Percentiles rank a stretch among this genome's conserved stretches.
phyloP scores from a whole-genome alignment of 225 moss, liverwort and hornwort species.

The Thuidium tamariscinum region DNA sequence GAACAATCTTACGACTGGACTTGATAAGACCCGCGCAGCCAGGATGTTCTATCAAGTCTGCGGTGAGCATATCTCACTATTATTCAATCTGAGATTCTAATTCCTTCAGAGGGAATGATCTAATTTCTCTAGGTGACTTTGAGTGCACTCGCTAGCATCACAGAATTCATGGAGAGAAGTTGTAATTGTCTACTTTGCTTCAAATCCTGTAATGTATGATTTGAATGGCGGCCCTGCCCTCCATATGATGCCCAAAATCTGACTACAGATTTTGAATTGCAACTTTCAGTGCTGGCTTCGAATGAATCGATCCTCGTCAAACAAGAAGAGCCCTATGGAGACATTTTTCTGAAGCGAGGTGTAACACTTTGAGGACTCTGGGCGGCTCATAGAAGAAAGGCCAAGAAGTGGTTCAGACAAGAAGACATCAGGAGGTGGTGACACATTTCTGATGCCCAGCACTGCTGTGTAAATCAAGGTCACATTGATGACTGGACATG shows the following conservation, averaged over 20 bases:
- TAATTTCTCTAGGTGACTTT: neutral
- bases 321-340: constrained; percentile 41
- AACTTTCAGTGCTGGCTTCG: constrained; percentile 34
- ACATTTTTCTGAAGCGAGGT: constrained; percentile 27
- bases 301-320: constrained; percentile 33
- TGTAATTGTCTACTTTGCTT: neutral
- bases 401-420: neutral
- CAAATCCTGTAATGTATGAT: neutral
- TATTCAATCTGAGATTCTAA: neutral
- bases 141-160: neutral
- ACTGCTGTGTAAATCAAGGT: neutral
- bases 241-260: neutral
- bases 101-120: neutral
- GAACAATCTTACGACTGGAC: constrained; percentile 28
- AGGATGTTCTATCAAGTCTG: constrained; percentile 50
- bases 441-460: neutral
- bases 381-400: neutral
- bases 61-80: constrained; percentile 6
- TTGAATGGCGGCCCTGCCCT: neutral
- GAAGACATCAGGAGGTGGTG: neutral
- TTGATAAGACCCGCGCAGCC: constrained; percentile 39
- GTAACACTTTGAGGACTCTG: constrained; percentile 14
- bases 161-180: neutral
- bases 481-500: neutral
- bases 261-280: neutral